Conservation (phyloP, 116 monocot species). For the Zostera marina region DNA sequence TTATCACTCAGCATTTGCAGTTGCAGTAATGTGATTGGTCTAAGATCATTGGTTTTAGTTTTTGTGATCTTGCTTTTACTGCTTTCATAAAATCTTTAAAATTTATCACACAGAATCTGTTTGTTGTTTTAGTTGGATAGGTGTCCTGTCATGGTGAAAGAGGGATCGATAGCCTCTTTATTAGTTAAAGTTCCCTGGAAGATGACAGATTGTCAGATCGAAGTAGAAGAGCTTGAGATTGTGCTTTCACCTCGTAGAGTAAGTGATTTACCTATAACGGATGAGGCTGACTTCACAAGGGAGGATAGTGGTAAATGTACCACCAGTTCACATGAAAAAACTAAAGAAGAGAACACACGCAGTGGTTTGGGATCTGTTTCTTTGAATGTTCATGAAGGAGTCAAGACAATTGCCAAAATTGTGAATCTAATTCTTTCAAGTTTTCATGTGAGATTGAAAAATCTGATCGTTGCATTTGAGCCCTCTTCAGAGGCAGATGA, state of each 20-base stretch:
- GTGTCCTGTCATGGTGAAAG: slow-evolving; percentile 50
- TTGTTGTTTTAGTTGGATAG: slow-evolving; percentile 41
- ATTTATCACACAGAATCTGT: background rate
- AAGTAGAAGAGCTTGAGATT: slow-evolving; percentile 83
- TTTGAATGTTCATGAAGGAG: slow-evolving; percentile 76
- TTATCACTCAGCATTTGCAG: background rate
- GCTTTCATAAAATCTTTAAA: background rate
- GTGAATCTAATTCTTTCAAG: slow-evolving; percentile 86
- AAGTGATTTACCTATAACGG: slow-evolving; percentile 5
- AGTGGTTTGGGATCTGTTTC: slow-evolving; percentile 19
- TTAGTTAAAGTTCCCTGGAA: slow-evolving; percentile 67
- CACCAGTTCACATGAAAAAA: slow-evolving; percentile 12
- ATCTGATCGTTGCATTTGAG: slow-evolving; percentile 79
- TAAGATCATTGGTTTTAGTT: background rate
- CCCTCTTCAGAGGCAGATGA: slow-evolving; percentile 28
- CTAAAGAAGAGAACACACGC: slow-evolving; percentile 8
- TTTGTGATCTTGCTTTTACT: background rate
- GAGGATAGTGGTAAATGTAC: slow-evolving; percentile 10
- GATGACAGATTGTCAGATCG: slow-evolving; percentile 69
- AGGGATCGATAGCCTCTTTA: slow-evolving; percentile 82
- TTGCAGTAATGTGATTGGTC: background rate
- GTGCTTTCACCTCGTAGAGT: slow-evolving; percentile 43
- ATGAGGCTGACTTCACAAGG: slow-evolving; percentile 7
- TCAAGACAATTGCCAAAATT: slow-evolving; percentile 81
- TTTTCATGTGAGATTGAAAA: slow-evolving; percentile 63